Percentiles rank a stretch among this genome's conserved stretches.
Evolutionary conservation across 257 asterid species (phyloP).

Genomic region (Nyctanthes arbortristis): DNA sequence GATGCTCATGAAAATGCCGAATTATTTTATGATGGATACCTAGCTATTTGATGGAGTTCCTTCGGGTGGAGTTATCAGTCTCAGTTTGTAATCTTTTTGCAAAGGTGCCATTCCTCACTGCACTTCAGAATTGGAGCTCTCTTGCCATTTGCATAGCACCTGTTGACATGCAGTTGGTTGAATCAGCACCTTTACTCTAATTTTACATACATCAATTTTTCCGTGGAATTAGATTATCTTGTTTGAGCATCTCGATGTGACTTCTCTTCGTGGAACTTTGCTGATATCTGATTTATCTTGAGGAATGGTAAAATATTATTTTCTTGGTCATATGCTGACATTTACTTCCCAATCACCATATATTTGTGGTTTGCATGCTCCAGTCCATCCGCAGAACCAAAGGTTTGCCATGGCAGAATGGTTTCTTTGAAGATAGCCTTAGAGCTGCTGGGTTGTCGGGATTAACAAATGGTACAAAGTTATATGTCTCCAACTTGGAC

Average conservation of each 20-base stretch:
- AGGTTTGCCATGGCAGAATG: conserved; percentile 89
- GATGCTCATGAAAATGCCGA: conserved; percentile 34
- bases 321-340: conserved; percentile 62
- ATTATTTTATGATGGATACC: conserved; percentile 38
- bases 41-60: conserved; percentile 28
- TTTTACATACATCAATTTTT: conserved; percentile 34
- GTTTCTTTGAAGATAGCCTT: conserved; percentile 81
- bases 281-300: conserved; percentile 62
- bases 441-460: conserved; percentile 83
- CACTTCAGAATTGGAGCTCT: conserved; percentile 70
- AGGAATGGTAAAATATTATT: conserved; percentile 52
- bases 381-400: conserved; percentile 89
- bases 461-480: conserved; percentile 63
- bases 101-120: conserved; percentile 63
- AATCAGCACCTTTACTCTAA: conserved; percentile 44
- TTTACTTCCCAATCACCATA: conserved; percentile 50
- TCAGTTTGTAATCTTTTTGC: conserved; percentile 59
- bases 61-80: conserved; percentile 43
- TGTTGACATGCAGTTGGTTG: conserved; percentile 59
- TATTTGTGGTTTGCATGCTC: conserved; percentile 69
- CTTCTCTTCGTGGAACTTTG: conserved; percentile 55
- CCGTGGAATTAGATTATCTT: conserved; percentile 53
- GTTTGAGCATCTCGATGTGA: conserved; percentile 56
- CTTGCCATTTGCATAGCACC: conserved; percentile 58
- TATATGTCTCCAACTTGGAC: conserved; percentile 74